A percentile compares a stretch with the other conserved stretches of the same genome.
Evolutionary conservation across 2,329 filamentous ascomycete species (phyloP).

Genomic region (Stemphylium beticola): DNA sequence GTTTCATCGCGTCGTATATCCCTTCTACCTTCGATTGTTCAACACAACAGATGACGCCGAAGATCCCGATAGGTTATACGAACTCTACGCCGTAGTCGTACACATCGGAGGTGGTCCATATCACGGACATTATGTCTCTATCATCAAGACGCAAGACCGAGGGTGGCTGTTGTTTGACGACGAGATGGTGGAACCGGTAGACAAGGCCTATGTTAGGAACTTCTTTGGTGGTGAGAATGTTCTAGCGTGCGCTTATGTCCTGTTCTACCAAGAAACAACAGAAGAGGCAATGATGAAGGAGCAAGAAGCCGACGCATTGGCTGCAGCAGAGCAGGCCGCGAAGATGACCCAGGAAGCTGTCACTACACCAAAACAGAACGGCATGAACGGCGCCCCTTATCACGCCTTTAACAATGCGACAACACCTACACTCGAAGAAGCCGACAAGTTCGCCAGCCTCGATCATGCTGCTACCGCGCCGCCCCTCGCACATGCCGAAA

Average conservation of each 20-base stretch:
- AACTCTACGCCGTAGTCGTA: slow-evolving; percentile 95
- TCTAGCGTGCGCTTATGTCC: slow-evolving; percentile 91
- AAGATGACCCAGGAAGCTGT: slow-evolving; percentile 62
- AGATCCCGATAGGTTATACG: slow-evolving; percentile 91
- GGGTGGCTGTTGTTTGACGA: slow-evolving; percentile 98
- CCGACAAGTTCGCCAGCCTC: slow-evolving; percentile 62
- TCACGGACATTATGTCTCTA: slow-evolving; percentile 96
- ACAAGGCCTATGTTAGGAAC: slow-evolving; percentile 93
- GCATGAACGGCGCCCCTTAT: slow-evolving; percentile 43
- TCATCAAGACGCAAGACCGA: slow-evolving; percentile 95
- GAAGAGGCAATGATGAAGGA: slow-evolving; percentile 73
- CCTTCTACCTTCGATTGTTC: slow-evolving; percentile 94
- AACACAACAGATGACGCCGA: slow-evolving; percentile 96
- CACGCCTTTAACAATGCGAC: slow-evolving; percentile 44
- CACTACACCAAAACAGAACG: slow-evolving; percentile 59
- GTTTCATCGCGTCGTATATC: slow-evolving; percentile 95
- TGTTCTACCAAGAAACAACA: slow-evolving; percentile 95
- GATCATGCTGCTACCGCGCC: slow-evolving; percentile 71
- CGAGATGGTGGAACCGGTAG: slow-evolving; percentile 97
- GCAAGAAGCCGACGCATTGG: slow-evolving; percentile 77
- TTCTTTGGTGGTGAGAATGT: slow-evolving; percentile 91
- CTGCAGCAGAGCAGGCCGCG: slow-evolving; percentile 45
- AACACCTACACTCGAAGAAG: slow-evolving; percentile 52
- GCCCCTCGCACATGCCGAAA: slow-evolving; percentile 46
- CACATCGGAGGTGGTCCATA: slow-evolving; percentile 97